phyloP scores from a whole-genome alignment of 1,139 yeast genomes.

The Sugiyamaella paludigena region DNA sequence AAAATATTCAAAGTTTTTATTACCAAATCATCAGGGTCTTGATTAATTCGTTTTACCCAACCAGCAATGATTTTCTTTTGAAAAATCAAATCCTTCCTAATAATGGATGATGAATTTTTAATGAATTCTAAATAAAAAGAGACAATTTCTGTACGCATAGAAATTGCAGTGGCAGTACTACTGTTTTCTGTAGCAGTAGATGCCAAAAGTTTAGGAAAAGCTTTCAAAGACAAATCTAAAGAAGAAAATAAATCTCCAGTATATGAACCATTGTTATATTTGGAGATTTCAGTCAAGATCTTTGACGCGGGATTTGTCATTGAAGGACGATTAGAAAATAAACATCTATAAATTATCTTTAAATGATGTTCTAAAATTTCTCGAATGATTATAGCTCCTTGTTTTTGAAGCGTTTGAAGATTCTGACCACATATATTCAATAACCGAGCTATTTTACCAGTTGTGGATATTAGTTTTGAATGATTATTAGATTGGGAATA shows the following conservation, averaged over 20 bases:
- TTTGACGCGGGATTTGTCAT: slow-evolving; percentile 61
- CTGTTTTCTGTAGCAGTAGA: slow-evolving; percentile 49
- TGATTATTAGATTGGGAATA: slow-evolving; percentile 45
- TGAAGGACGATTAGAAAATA: slow-evolving; percentile 57
- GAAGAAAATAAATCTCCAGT: slow-evolving; percentile 58
- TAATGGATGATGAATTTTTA: slow-evolving; percentile 47
- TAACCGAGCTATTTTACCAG: slow-evolving; percentile 21
- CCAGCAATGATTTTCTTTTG: slow-evolving; percentile 59
- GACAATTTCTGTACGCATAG: slow-evolving; percentile 52
- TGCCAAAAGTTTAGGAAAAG: slow-evolving; percentile 57
- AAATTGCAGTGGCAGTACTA: slow-evolving; percentile 28
- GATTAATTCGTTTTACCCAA: slow-evolving; percentile 61
- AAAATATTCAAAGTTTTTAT: slow-evolving; percentile 48
- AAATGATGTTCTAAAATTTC: slow-evolving; percentile 55
- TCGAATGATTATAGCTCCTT: slow-evolving; percentile 44
- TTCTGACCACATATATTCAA: slow-evolving; percentile 18
- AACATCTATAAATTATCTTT: slow-evolving; percentile 66
- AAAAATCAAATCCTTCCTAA: slow-evolving; percentile 60
- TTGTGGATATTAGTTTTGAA: slow-evolving; percentile 19
- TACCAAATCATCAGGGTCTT: slow-evolving; percentile 54
- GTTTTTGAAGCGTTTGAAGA: slow-evolving; percentile 21
- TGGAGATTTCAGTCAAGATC: slow-evolving; percentile 52
- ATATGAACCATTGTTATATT: slow-evolving; percentile 49
- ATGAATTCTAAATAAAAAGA: slow-evolving; percentile 56
- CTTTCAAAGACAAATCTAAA: slow-evolving; percentile 65